Evolutionary conservation across 371 early-diverging fungal genomes (phyloP).

Genomic region (Blastocladiella emersonii): DNA sequence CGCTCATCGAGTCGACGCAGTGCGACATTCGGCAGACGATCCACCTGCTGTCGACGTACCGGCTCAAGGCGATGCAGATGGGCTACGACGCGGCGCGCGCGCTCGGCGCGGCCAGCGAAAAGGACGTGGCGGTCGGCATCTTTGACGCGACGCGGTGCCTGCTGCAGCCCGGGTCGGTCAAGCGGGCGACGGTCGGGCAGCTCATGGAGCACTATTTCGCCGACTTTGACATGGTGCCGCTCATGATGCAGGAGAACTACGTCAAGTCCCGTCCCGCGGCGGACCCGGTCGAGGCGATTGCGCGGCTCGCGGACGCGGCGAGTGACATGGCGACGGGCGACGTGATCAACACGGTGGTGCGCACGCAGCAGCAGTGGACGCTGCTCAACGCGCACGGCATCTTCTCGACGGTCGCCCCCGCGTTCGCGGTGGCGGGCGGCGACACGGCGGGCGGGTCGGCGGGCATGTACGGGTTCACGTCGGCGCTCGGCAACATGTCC

Average conservation of each 20-base stretch:
- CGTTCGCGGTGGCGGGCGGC: conserved; percentile 44
- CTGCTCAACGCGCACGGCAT: conserved; percentile 86
- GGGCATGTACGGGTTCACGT: conserved; percentile 11
- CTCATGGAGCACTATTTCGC: conserved; percentile 88
- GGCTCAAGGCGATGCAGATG: conserved; percentile 40
- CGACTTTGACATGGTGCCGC: conserved; percentile 76
- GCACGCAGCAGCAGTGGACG: conserved; percentile 67
- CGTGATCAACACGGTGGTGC: conserved; percentile 63
- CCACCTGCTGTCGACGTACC: conserved; percentile 83
- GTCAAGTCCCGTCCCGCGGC: conserved; percentile 12
- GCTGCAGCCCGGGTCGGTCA: conserved; percentile 38
- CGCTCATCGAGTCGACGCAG: conserved; percentile 68
- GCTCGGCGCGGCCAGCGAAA: conserved; percentile 48
- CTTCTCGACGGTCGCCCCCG: conserved; percentile 77
- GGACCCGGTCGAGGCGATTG: conserved; percentile 20
- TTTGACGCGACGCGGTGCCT: conserved; percentile 76
- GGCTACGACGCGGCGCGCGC: conserved; percentile 65
- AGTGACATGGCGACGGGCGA: conserved; percentile 85
- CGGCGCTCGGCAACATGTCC: conserved; percentile 80
- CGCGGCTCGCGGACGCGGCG: conserved; percentile 62
- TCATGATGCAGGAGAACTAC: conserved; percentile 76
- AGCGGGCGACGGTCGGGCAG: conserved; percentile 42
- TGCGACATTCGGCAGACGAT: conserved; percentile 98
- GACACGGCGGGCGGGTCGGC: conserved; percentile 16
- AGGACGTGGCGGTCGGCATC: conserved; percentile 56